These are phyloP conservation scores for Mortierella sp. DNA, from an alignment of 371 early-diverging fungal genomes.

Conservation along the genomic window DNA sequence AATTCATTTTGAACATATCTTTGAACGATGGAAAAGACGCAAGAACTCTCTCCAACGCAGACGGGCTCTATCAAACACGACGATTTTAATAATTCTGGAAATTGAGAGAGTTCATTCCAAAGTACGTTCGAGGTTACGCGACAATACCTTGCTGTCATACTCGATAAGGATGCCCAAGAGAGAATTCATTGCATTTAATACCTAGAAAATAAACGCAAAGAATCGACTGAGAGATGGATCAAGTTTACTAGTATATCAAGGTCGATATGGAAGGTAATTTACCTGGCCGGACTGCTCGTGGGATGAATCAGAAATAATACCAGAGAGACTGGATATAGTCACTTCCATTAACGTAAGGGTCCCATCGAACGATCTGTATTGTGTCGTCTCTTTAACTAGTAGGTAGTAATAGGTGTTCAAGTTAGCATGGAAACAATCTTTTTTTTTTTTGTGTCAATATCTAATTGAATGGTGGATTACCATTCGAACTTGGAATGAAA, in stretches of 20 bases:
- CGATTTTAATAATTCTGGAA: background rate
- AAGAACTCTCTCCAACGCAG: constrained; percentile 29
- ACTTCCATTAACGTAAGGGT: constrained; percentile 53
- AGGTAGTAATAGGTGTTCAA: background rate
- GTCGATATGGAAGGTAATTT: background rate
- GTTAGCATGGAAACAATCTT: background rate
- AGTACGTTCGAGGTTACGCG: background rate
- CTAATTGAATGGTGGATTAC: background rate
- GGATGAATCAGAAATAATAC: constrained; percentile 25
- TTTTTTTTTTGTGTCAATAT: background rate
- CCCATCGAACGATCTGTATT: constrained; percentile 41
- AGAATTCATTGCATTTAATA: constrained; percentile 38
- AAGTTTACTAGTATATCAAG: background rate
- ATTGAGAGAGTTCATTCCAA: background rate
- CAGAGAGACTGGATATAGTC: constrained; percentile 37
- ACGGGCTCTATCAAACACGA: constrained; percentile 15
- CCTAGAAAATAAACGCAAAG: background rate
- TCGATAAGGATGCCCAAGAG: constrained; percentile 35
- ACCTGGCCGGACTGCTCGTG: constrained; percentile 29
- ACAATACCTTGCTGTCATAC: constrained; percentile 31
- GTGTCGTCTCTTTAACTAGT: constrained; percentile 27
- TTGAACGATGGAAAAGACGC: constrained; percentile 34
- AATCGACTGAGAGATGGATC: background rate
- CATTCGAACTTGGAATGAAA: constrained; percentile 2
- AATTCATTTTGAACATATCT: constrained; percentile 47